Evolutionary conservation across 129 eudicot species (phyloP).

Genomic region (Flaveria robusta): DNA sequence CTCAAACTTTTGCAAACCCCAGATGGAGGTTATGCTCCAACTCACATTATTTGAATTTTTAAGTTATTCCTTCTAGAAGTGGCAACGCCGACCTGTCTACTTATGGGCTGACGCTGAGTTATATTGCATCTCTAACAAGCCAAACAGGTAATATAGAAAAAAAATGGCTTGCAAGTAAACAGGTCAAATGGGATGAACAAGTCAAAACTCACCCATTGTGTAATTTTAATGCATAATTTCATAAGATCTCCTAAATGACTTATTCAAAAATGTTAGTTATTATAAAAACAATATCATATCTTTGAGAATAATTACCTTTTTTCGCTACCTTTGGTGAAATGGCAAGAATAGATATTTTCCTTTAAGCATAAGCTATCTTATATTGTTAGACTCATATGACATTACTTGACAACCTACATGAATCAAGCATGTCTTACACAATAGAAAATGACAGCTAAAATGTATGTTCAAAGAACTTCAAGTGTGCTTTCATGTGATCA

Average conservation of each 20-base stretch:
- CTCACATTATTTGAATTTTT: conserved; percentile 18
- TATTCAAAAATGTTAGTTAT: background rate
- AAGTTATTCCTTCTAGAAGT: conserved; percentile 8
- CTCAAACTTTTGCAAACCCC: conserved; percentile 25
- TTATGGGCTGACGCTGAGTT: background rate
- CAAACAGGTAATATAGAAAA: background rate
- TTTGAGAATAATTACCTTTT: background rate
- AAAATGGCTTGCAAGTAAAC: background rate
- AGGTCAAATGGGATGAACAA: background rate
- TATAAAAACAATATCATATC: background rate
- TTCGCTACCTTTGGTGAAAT: background rate
- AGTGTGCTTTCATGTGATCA: conserved; percentile 5
- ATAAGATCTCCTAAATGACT: background rate
- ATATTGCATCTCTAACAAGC: conserved; percentile 2
- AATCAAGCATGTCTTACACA: background rate
- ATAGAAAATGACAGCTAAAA: background rate
- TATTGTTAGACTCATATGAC: background rate
- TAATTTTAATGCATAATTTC: background rate
- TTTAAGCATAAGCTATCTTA: conserved; percentile 2
- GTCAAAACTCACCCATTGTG: background rate
- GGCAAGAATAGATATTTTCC: background rate
- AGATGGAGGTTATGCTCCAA: conserved; percentile 23
- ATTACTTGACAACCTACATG: background rate
- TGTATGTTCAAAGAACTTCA: background rate
- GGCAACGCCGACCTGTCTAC: background rate